A percentile compares a stretch with the other conserved stretches of the same genome.
Conservation (phyloP, 2,329 filamentous ascomycete species). For the Fusarium pseudograminearum region DNA sequence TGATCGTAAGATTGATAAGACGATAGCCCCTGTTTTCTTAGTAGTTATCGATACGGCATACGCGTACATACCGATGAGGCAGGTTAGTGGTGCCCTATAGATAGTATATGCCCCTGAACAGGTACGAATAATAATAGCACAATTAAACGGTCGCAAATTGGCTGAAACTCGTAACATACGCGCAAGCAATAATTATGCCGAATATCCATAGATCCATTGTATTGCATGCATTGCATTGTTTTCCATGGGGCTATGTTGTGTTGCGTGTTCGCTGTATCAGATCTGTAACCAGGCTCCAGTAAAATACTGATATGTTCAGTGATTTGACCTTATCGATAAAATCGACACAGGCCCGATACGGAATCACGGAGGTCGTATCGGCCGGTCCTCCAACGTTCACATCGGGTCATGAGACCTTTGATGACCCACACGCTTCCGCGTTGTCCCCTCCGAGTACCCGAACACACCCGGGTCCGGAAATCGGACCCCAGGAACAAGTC, state of each 20-base stretch:
- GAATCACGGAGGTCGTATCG: slow-evolving; percentile 31
- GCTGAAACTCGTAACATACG: slow-evolving; percentile 28
- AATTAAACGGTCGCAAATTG: slow-evolving; percentile 15
- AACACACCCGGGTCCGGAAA: slow-evolving; percentile 36
- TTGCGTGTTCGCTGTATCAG: slow-evolving; percentile 31
- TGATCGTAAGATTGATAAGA: slow-evolving; percentile 48
- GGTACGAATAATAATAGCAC: not conserved
- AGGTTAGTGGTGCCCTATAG: not conserved
- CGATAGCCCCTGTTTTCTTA: slow-evolving; percentile 1
- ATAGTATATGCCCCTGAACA: not conserved
- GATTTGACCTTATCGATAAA: slow-evolving; percentile 16
- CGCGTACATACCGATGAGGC: slow-evolving; percentile 19
- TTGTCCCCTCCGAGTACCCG: slow-evolving; percentile 28
- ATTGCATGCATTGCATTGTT: not conserved
- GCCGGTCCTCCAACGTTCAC: slow-evolving; percentile 27
- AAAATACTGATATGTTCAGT: not conserved
- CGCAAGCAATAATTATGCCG: slow-evolving; percentile 19
- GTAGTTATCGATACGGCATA: slow-evolving; percentile 27
- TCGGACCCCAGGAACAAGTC: slow-evolving; percentile 36
- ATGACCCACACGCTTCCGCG: slow-evolving; percentile 44
- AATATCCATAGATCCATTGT: not conserved
- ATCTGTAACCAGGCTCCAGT: slow-evolving; percentile 22
- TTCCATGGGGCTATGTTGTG: slow-evolving; percentile 19
- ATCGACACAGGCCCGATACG: slow-evolving; percentile 37
- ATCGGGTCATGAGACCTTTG: slow-evolving; percentile 37